Percentiles rank a stretch among this genome's conserved stretches.
Evolutionary conservation across 495 filamentous ascomycete species (phyloP).

Genomic region (Hypoxylon subgilvum): DNA sequence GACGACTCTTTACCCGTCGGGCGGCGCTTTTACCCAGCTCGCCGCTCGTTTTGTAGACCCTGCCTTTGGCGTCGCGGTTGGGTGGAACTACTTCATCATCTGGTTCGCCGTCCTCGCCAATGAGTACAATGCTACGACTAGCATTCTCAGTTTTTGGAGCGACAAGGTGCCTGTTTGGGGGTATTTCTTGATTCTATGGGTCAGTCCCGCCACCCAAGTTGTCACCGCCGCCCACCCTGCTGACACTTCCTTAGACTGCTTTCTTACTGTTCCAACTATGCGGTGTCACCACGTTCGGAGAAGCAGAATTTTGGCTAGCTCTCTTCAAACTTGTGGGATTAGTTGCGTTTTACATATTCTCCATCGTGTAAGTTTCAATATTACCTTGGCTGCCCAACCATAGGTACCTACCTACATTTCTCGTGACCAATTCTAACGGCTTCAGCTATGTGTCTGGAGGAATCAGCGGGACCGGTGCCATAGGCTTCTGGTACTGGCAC

Average conservation of each 20-base stretch:
- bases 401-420: neutral
- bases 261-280: constrained; percentile 56
- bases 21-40: constrained; percentile 64
- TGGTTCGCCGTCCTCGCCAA: constrained; percentile 67
- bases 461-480: constrained; percentile 50
- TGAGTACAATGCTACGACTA: constrained; percentile 65
- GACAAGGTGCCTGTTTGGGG: constrained; percentile 56
- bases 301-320: constrained; percentile 69
- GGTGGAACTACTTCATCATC: constrained; percentile 77
- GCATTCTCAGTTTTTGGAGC: constrained; percentile 66
- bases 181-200: constrained; percentile 72
- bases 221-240: neutral
- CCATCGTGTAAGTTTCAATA: constrained; percentile 60
- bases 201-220: constrained; percentile 43
- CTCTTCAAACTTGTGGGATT: constrained; percentile 71
- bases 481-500: constrained; percentile 72
- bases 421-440: constrained; percentile 11
- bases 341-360: constrained; percentile 70
- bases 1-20: constrained; percentile 72
- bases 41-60: constrained; percentile 75
- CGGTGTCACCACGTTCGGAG: constrained; percentile 61
- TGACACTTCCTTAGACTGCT: constrained; percentile 42
- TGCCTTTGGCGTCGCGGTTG: constrained; percentile 82
- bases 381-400: too few species aligned
- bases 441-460: constrained; percentile 57